These are phyloP conservation scores for Aspergillus texensis DNA, from an alignment of 2,329 filamentous ascomycete species.

Conservation along the genomic window DNA sequence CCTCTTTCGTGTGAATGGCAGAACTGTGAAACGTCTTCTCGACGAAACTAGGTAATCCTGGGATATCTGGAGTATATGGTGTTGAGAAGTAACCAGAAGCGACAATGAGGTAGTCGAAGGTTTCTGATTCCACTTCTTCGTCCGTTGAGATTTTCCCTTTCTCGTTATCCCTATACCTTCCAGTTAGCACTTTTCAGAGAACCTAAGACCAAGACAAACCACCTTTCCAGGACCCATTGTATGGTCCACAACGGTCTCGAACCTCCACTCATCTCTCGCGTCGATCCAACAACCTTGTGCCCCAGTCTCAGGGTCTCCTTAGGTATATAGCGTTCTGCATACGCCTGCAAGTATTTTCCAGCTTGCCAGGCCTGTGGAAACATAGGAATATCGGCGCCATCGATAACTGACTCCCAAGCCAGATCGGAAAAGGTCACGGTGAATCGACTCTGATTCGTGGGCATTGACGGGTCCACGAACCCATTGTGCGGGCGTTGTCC, in stretches of 20 bases:
- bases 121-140: constrained; percentile 22
- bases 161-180: too few relatives aligned
- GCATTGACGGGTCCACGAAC: constrained; percentile 60
- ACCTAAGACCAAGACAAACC: constrained; percentile 13
- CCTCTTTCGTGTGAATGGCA: constrained; percentile 59
- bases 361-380: constrained; percentile 79
- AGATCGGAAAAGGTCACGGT: constrained; percentile 67
- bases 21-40: constrained; percentile 70
- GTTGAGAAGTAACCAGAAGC: constrained; percentile 76
- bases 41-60: constrained; percentile 30
- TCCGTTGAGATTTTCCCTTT: not conserved
- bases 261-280: constrained; percentile 15
- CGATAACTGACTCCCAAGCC: constrained; percentile 62
- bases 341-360: constrained; percentile 70
- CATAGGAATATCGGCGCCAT: constrained; percentile 53
- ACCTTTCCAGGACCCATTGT: constrained; percentile 31
- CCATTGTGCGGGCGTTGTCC: not conserved
- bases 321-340: constrained; percentile 61
- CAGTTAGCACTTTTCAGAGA: not conserved
- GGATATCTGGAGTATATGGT: constrained; percentile 55
- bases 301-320: constrained; percentile 53
- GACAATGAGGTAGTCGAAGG: constrained; percentile 72
- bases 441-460: constrained; percentile 72
- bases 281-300: constrained; percentile 41
- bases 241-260: constrained; percentile 44